phyloP scores from a whole-genome alignment of 441 rosid species.

The Erysimum pusillum region DNA sequence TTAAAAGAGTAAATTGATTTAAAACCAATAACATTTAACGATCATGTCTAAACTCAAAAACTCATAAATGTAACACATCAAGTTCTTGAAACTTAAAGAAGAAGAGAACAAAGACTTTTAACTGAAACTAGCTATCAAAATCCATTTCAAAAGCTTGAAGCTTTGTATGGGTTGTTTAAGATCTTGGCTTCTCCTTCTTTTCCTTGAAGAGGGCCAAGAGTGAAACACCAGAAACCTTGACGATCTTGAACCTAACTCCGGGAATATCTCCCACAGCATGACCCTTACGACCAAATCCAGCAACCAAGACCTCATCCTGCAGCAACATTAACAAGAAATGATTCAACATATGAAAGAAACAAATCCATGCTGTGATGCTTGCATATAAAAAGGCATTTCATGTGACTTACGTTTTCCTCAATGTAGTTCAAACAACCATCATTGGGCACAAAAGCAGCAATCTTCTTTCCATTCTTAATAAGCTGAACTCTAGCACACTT shows the following conservation, averaged over 20 bases:
- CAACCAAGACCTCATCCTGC: conserved; percentile 69
- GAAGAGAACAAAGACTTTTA: background rate
- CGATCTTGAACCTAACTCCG: conserved; percentile 75
- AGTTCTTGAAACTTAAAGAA: conserved; percentile 11
- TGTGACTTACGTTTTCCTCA: conserved; percentile 58
- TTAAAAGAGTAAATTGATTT: background rate
- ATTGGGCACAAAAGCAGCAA: conserved; percentile 73
- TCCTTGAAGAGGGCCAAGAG: conserved; percentile 75
- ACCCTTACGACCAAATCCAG: conserved; percentile 69
- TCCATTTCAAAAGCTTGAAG: conserved; percentile 16
- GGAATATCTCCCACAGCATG: conserved; percentile 50
- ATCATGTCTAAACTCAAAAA: background rate
- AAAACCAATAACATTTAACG: background rate
- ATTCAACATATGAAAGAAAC: background rate
- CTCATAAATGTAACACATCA: conserved; percentile 12
- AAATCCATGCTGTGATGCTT: background rate
- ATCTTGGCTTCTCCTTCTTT: conserved; percentile 73
- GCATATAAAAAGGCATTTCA: background rate
- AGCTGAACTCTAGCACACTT: conserved; percentile 60
- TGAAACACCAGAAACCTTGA: conserved; percentile 76
- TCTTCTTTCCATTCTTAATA: conserved; percentile 66
- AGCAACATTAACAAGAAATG: background rate
- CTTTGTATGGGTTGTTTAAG: conserved; percentile 42
- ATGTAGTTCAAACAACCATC: conserved; percentile 75
- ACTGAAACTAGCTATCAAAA: conserved; percentile 41